Evolutionary conservation across 2,329 filamentous ascomycete genomes (phyloP).

Genomic region (Fusarium armeniacum): DNA sequence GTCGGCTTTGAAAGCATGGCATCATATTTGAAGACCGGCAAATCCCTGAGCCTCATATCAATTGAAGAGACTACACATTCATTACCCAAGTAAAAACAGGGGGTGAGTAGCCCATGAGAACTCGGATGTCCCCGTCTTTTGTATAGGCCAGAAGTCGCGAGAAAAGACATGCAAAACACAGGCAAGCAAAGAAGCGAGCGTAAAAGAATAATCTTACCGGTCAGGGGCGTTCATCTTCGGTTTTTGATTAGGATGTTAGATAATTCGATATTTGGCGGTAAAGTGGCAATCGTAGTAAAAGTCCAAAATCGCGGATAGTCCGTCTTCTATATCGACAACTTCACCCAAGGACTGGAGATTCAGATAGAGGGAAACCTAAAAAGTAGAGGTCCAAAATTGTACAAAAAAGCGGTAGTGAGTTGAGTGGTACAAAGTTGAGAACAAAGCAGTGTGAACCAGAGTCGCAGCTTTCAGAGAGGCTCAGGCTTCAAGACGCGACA

Average conservation of each 20-base stretch:
- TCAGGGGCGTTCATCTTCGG: slow-evolving; percentile 69
- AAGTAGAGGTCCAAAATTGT: slow-evolving; percentile 14
- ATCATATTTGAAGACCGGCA: background rate
- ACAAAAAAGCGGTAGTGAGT: background rate
- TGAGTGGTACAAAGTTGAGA: slow-evolving; percentile 19
- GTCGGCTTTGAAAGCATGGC: background rate
- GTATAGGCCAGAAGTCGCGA: background rate
- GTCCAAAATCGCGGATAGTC: slow-evolving; percentile 5
- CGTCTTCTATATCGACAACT: slow-evolving; percentile 7
- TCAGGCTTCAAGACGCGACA: slow-evolving; percentile 26
- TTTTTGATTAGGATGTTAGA: slow-evolving; percentile 12
- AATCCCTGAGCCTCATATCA: background rate
- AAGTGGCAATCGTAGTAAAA: slow-evolving; percentile 36
- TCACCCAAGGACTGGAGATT: background rate
- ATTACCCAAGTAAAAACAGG: background rate
- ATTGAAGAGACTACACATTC: background rate
- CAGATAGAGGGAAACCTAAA: background rate
- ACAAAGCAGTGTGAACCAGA: slow-evolving; percentile 34
- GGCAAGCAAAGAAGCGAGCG: background rate
- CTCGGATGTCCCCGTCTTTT: background rate
- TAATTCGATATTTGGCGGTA: slow-evolving; percentile 38
- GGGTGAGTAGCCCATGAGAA: background rate
- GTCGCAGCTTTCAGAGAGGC: slow-evolving; percentile 30
- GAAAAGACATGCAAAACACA: background rate
- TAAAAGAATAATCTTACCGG: slow-evolving; percentile 58